Percentiles rank a stretch among this genome's conserved stretches.
phyloP scores from a whole-genome alignment of 2,329 filamentous ascomycete species.

The Neonectria sp. region DNA sequence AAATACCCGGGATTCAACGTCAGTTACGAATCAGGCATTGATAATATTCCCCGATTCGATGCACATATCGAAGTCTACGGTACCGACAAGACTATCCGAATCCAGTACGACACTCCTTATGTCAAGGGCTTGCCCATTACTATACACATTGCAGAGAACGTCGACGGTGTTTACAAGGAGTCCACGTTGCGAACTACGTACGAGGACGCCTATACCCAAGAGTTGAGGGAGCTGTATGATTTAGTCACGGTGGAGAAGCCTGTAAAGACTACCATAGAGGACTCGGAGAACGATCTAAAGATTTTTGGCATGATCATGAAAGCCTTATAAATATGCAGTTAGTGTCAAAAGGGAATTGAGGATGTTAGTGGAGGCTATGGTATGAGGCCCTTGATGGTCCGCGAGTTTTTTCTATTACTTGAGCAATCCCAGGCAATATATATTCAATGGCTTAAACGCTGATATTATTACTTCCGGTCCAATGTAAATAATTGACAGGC shows the following conservation, averaged over 20 bases:
- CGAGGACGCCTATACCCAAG: slow-evolving; percentile 57
- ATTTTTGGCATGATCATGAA: slow-evolving; percentile 50
- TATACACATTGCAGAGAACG: slow-evolving; percentile 61
- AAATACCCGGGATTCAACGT: slow-evolving; percentile 64
- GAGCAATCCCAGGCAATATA: too few relatives aligned
- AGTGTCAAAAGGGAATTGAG: too few relatives aligned
- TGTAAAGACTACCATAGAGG: slow-evolving; percentile 48
- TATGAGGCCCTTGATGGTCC: too few relatives aligned
- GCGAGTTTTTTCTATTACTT: too few relatives aligned
- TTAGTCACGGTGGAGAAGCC: slow-evolving; percentile 39
- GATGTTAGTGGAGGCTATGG: too few relatives aligned
- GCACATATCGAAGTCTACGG: slow-evolving; percentile 68
- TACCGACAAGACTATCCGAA: slow-evolving; percentile 65
- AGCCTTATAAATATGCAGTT: slow-evolving; percentile 19
- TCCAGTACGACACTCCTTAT: slow-evolving; percentile 71
- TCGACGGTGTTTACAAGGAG: slow-evolving; percentile 56
- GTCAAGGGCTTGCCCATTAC: slow-evolving; percentile 69
- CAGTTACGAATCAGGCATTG: slow-evolving; percentile 71
- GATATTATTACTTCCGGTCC: too few relatives aligned
- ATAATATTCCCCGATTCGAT: slow-evolving; percentile 67
- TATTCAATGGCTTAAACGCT: too few relatives aligned
- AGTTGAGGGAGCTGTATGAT: slow-evolving; percentile 54
- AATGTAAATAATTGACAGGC: too few relatives aligned
- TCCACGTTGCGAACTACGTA: slow-evolving; percentile 60
- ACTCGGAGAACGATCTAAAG: slow-evolving; percentile 51